Base-by-base conservation (phyloP, 2,329 filamentous ascomycete genomes). In the Fusarium protoensiforme region DNA sequence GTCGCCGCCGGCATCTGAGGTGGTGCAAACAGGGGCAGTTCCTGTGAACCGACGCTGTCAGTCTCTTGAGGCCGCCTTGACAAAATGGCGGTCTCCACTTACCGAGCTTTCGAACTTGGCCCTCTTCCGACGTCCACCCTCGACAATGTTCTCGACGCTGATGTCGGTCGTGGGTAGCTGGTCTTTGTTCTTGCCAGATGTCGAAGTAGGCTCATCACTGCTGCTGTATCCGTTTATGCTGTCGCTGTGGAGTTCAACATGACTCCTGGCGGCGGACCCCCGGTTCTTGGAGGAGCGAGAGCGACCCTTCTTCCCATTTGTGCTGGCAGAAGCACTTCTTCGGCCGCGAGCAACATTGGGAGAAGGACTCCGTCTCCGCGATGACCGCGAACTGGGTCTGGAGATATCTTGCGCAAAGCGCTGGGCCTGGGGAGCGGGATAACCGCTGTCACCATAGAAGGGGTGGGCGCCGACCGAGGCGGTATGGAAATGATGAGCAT, bases 71-170 rank as follows among this genome's bases (percentile, higher is more conserved):
- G 63, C 66, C 68, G 61, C 48, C 69, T 76, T 66, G 57, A 62
- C 65, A 70, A 74, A 75, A 75, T 68, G 69, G 69, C 72, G 62
- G 73, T 75, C 64, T 76, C 71, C 65, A 75, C 96, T 92, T 92
- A 98, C 96, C 84, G 96, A 98, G 86, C 96, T 98, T 83, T 98
- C 96, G 85, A 93, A 93, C 84, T 98, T 98, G 78, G 96, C 94
- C 80, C 95, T 91, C 87, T 98, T 98, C 81, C 96, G 92, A 83
- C 96, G 92, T 75, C 96, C 95, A 80, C 97, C 96, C 84, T 98
- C 96, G 70, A 99, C 93, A 83, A 99, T 98, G 81, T 99, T 99
- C 77, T 98, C 95, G 76, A 98, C 91, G 81, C 96, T 98, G 80
- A 99, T 99, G 77, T 99, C 96, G 18, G 96, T 97, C 81, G 94